A percentile compares a stretch with the other conserved stretches of the same genome.
Conservation (phyloP, 805 yeast genomes). For the Yamadazyma takamatsuzukensis region DNA sequence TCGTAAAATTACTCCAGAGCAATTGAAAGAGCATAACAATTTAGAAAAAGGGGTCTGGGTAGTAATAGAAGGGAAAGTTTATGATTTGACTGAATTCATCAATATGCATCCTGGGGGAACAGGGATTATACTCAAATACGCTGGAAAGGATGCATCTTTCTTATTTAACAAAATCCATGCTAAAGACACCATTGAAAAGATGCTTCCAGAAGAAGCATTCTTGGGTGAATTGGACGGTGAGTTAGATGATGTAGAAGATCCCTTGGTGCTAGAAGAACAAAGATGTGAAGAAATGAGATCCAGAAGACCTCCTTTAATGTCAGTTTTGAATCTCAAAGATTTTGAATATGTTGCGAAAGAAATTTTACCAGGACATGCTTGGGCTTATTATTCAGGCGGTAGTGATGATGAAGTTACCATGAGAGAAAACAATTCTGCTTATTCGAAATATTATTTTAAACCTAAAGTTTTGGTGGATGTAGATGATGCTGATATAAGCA, state of each 20-base stretch:
- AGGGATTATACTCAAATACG: conserved; percentile 51
- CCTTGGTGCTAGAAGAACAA: conserved; percentile 18
- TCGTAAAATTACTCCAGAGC: conserved; percentile 11
- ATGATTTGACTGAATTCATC: conserved; percentile 73
- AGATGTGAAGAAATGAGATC: conserved; percentile 13
- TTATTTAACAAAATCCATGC: conserved; percentile 41
- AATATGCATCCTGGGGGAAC: conserved; percentile 72
- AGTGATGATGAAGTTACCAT: conserved; percentile 48
- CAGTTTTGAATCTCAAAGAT: conserved; percentile 32
- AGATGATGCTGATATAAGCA: conserved; percentile 21
- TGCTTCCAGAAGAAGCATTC: conserved; percentile 16
- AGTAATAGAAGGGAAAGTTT: conserved; percentile 57
- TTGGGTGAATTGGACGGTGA: conserved; percentile 22
- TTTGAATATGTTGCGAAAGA: conserved; percentile 39
- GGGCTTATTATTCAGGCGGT: conserved; percentile 42
- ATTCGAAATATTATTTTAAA: conserved; percentile 38
- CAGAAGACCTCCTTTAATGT: conserved; percentile 24
- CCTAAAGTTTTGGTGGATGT: conserved; percentile 42
- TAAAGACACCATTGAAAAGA: conserved; percentile 15
- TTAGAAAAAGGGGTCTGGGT: conserved; percentile 25
- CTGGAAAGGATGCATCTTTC: conserved; percentile 63
- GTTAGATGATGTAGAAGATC: conserved; percentile 14
- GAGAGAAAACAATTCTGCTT: conserved; percentile 42
- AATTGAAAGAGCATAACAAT: conserved; percentile 14
- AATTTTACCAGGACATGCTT: conserved; percentile 28